Evolutionary conservation across 2,329 filamentous ascomycete species (phyloP), one percentile per base, ranked within the genome.

Genomic region (Leptodontidium sp.): DNA sequence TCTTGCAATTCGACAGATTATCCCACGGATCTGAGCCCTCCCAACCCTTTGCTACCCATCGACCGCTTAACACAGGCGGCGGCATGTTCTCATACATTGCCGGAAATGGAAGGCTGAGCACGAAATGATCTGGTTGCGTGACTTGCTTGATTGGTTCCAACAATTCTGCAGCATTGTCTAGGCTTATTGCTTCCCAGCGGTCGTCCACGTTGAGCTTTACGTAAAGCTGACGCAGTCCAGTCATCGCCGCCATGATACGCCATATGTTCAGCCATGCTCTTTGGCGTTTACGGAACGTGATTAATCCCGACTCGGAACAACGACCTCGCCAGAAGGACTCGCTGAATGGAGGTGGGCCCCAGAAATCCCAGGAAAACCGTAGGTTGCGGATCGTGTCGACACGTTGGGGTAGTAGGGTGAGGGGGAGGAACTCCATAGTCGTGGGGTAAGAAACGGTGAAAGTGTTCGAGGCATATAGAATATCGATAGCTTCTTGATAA

Each of bases 131-230:
- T 58, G 52, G 63, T 49, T 49, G 55, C 21, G 63, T 65, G 24
- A 65, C 63, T 47, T 65, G 63, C 53, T 65, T 65, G 63, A 65
- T 58, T 47, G 63, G 63, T 35, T 57, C 63, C 43, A 65, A 65
- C 45, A 65, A 65, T 29, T 58, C 40, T 58, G 35, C 52, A 40
- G 63, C 63, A 47, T 29, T 40, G 38, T 65, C 47, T 67, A 38
- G 29, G 38, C 38, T 58, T 35, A 58, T 35, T 35, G 55, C 38
- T 38, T 35, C 55, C 55, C 55, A 58, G 55, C 29, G 15, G 38
- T 38, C 29, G 38, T 58, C 55, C 29, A 40, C 32, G 32, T 21
- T 38, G 15, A 57, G 53, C 53, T 40, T 57, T 21, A 57, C 53
- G 32, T 57, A 38, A 38, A 57, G 53, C 32, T 57, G 53, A 40